Evolutionary conservation across 1,284 basidiomycete genomes (phyloP).

Genomic region (Wallemia hederae): DNA sequence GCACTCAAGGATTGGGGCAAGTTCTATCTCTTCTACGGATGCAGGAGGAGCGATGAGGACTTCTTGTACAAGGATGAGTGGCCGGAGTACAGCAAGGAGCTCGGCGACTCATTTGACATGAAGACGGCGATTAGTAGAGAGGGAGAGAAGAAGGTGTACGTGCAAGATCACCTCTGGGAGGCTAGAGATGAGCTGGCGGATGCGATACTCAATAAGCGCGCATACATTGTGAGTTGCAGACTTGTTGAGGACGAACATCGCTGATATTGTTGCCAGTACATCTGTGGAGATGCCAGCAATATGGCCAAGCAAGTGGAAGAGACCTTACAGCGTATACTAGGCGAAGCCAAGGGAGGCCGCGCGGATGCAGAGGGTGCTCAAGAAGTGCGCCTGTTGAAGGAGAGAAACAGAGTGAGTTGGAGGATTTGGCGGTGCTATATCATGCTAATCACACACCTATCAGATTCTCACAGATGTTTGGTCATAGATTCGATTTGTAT

Average conservation of each 20-base stretch:
- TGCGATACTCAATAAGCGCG: slow-evolving; percentile 71
- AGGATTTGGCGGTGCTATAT: neutral
- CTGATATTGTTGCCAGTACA: slow-evolving; percentile 23
- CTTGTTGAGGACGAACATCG: slow-evolving; percentile 1
- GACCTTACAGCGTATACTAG: slow-evolving; percentile 53
- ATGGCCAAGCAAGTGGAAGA: slow-evolving; percentile 92
- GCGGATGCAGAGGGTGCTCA: slow-evolving; percentile 58
- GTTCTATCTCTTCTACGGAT: slow-evolving; percentile 86
- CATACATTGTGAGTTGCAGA: slow-evolving; percentile 28
- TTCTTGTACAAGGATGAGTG: slow-evolving; percentile 88
- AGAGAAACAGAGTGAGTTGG: slow-evolving; percentile 37
- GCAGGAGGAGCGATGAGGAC: slow-evolving; percentile 58
- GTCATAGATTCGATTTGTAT: neutral
- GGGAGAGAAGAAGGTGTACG: slow-evolving; percentile 56
- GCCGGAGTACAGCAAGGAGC: slow-evolving; percentile 55
- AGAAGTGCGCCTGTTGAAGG: slow-evolving; percentile 78
- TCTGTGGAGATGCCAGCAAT: slow-evolving; percentile 85
- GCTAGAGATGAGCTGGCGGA: slow-evolving; percentile 50
- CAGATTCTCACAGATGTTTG: neutral
- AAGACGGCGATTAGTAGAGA: slow-evolving; percentile 70
- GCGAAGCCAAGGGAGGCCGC: slow-evolving; percentile 65
- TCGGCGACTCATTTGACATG: slow-evolving; percentile 70
- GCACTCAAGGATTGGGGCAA: slow-evolving; percentile 82
- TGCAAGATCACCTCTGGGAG: slow-evolving; percentile 83
- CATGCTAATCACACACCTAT: neutral